Evolutionary conservation across 1,139 yeast genomes (phyloP).

Genomic region (Kodamaea suecica): DNA sequence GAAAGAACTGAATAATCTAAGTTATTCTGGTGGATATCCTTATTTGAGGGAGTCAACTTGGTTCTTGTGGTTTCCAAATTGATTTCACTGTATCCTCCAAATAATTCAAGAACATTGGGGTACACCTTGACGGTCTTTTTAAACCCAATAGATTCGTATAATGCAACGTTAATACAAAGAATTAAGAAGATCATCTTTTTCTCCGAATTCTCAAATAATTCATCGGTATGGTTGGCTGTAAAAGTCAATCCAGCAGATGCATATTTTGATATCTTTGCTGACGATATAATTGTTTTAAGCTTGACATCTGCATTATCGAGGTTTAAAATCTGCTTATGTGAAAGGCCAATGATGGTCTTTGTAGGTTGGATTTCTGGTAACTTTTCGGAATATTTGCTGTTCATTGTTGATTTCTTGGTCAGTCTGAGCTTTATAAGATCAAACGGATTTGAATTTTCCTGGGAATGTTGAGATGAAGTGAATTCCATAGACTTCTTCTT

Average conservation of each 20-base stretch:
- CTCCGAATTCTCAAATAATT: conserved; percentile 26
- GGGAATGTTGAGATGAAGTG: conserved; percentile 9
- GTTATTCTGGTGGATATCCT: conserved; percentile 33
- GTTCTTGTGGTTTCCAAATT: conserved; percentile 36
- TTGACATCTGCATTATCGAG: conserved; percentile 38
- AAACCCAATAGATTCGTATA: conserved; percentile 40
- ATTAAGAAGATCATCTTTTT: conserved; percentile 26
- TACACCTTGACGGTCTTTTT: conserved; percentile 25
- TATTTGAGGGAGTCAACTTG: conserved; percentile 35
- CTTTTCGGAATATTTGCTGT: conserved; percentile 29
- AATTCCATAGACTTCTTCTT: conserved; percentile 16
- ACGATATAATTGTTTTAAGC: conserved; percentile 35
- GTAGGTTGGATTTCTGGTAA: conserved; percentile 36
- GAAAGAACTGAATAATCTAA: conserved; percentile 42
- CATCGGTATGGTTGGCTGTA: conserved; percentile 25
- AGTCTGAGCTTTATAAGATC: conserved; percentile 29
- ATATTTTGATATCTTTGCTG: conserved; percentile 32
- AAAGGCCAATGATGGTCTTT: conserved; percentile 42
- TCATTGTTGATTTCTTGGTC: conserved; percentile 27
- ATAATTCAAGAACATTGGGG: conserved; percentile 30
- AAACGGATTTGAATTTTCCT: conserved; percentile 22
- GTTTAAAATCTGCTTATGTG: conserved; percentile 35
- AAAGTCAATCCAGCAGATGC: conserved; percentile 30
- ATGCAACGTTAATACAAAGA: conserved; percentile 37
- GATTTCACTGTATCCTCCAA: conserved; percentile 34